Base-by-base conservation (phyloP, 2,329 filamentous ascomycete species). In the Aspergillus sergii region DNA sequence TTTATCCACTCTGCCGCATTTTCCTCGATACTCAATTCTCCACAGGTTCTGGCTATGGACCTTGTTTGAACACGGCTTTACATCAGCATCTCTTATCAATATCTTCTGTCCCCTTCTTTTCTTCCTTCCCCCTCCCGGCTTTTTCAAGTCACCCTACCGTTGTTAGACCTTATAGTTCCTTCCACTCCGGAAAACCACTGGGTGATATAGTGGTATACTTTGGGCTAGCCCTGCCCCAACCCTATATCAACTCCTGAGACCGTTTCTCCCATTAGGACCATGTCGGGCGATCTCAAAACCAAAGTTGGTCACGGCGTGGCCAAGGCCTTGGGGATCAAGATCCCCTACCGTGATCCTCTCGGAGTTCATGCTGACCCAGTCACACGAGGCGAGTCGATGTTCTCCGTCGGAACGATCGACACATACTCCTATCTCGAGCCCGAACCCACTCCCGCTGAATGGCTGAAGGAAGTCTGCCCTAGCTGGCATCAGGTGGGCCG, bases 341-440 rank as follows among this genome's bases (percentile, higher is more conserved):
- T 96, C 36, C 83, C 92, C 64, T 87, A 90, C 65, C 83, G 87
- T 50, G 85, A 94, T 64, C 76, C 76, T 36, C 61, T 77, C 23
- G 83, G 85, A 60, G 79, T 82, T 46, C 78, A 79, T 59, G 71
- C 79, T 23, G 88, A 92, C 57, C 85, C 88, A 53, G 83, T 93
- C 58, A 91, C 89, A 14, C 84, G 90, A 54, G 91, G 91, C 70
- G 93, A 95, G 77, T 96, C 93, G 1, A 84, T 91, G 63, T 88
- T 93, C 72, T 95, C 93, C 0, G 83, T 87, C 41, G 85, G 86
- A 50, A 92, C 89, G 1, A 86, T 88, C 48, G 90, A 94, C 69
- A 89, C 86, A 55, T 97, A 95, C 69, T 89, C 86, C 58, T 98
- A 96, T 74, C 84, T 95, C 60, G 94, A 99, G 74, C 84, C 90